Base-by-base conservation (phyloP, 1,284 basidiomycete species). In the Sutorius eximius region DNA sequence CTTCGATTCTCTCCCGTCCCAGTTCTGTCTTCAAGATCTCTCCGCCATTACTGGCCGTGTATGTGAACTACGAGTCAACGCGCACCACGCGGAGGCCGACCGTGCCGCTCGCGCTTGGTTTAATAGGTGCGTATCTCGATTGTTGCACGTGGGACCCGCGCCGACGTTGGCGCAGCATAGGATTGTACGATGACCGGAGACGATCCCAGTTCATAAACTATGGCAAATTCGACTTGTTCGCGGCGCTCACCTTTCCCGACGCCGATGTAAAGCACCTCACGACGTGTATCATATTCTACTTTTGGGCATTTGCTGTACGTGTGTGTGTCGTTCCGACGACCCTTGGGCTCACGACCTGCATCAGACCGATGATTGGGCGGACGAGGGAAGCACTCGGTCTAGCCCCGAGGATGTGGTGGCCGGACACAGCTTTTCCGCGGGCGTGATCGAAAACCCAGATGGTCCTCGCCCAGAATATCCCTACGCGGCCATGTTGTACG, bases 291-390 rank as follows among this genome's bases (percentile, higher is more conserved):
- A 71, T 72, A 40, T 79, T 79, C 58, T 77, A 76, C 63, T 68
- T 76, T 33, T 79, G 76, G 76, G 76, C 77, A 18, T 78, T 78
- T 59, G 70, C 76, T 29, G 77, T 79, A 54, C 29, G 71, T 61
- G 40, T 16, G 6, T 8, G 24, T 36, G 18, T 22, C 6, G 8
- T 34, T 27, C 24, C 24, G 24, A 27, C 24, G 24, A 27, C 7
- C 46, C 24, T 16, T 34, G 22, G 20, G 29, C 53, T 67, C 11
- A 71, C 18, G 15, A 27, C 4, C 18, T 3, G 16, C 12, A 36
- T 30, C 46, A 77, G 76, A 73, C 74, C 5, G 75, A 78, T 52
- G 76, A 77, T 57, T 59, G 77, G 43, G 72, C 75, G 10, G 76
- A 78, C 40, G 77, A 77, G 55, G 76, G 77, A 1, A 74, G 71